Percentiles rank a stretch among this genome's conserved stretches.
These are phyloP conservation scores for Cyclocybe cylindracea DNA, from an alignment of 768 basidiomycete species.

Conservation along the genomic window DNA sequence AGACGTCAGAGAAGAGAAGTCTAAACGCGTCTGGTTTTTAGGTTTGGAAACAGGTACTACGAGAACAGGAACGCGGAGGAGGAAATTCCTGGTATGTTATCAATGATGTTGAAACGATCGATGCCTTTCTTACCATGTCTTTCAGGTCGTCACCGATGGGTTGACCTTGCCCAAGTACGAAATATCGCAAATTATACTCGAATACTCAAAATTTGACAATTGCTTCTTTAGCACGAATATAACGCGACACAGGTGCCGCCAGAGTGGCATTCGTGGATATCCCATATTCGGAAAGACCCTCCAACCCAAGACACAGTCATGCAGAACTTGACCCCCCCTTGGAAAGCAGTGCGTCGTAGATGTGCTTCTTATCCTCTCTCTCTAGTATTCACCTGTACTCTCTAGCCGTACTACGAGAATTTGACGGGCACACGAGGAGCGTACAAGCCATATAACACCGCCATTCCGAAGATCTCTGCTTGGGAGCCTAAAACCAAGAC, in stretches of 20 bases:
- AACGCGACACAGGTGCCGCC: constrained; percentile 94
- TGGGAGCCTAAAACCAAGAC: constrained; percentile 78
- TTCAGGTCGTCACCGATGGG: constrained; percentile 93
- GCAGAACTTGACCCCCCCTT: constrained; percentile 68
- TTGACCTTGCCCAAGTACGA: constrained; percentile 85
- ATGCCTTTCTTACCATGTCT: constrained; percentile 2
- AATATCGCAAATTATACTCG: neutral
- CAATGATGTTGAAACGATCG: neutral
- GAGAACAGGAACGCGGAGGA: constrained; percentile 88
- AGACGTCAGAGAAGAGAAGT: neutral
- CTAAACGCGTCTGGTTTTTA: constrained; percentile 28
- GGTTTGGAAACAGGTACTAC: constrained; percentile 93
- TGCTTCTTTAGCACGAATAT: constrained; percentile 64
- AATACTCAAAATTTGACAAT: constrained; percentile 1
- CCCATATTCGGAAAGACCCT: constrained; percentile 83
- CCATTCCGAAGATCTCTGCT: constrained; percentile 72
- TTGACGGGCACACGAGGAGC: constrained; percentile 92
- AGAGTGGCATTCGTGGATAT: constrained; percentile 97
- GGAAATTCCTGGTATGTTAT: constrained; percentile 80
- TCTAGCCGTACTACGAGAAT: constrained; percentile 82
- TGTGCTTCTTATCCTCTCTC: neutral
- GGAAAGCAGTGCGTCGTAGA: constrained; percentile 71
- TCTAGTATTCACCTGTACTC: constrained; percentile 2
- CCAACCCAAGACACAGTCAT: constrained; percentile 77
- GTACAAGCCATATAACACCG: constrained; percentile 88